Evolutionary conservation across 208 protist genomes (phyloP).

Genomic region (Leishmania turanica): DNA sequence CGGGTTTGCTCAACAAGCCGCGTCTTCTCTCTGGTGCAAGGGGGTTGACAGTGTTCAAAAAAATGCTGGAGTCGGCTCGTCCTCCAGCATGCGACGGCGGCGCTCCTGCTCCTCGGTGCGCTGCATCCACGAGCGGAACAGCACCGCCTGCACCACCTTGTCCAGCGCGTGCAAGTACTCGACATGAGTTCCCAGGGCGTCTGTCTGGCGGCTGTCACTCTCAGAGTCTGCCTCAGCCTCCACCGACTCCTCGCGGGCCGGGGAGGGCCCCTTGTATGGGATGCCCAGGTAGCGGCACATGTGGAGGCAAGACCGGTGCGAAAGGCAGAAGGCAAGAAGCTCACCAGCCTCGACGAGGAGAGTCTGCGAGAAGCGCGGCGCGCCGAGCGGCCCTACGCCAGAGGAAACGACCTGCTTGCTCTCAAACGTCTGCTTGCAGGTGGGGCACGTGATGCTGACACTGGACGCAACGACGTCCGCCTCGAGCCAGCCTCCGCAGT

Average conservation of each 20-base stretch:
- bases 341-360: conserved; percentile 61
- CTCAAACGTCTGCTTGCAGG: conserved; percentile 56
- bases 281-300: conserved; percentile 76
- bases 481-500: conserved; percentile 71
- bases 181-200: conserved; percentile 32
- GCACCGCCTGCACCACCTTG: conserved; percentile 70
- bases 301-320: conserved; percentile 43
- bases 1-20: too few species aligned
- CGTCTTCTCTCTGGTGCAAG: background rate
- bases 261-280: conserved; percentile 36
- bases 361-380: conserved; percentile 39
- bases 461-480: conserved; percentile 48
- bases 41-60: conserved; percentile 17
- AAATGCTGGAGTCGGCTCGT: conserved; percentile 36
- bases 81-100: conserved; percentile 63
- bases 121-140: conserved; percentile 63
- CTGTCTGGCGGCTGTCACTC: conserved; percentile 13
- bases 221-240: conserved; percentile 20
- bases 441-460: conserved; percentile 50
- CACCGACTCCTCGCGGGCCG: conserved; percentile 19
- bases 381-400: conserved; percentile 33
- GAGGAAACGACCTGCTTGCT: conserved; percentile 49
- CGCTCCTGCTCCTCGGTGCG: conserved; percentile 62
- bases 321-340: conserved; percentile 66
- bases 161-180: conserved; percentile 74